These are phyloP conservation scores for Populus trichocarpa DNA, from an alignment of 441 rosid genomes.

Conservation along the genomic window DNA sequence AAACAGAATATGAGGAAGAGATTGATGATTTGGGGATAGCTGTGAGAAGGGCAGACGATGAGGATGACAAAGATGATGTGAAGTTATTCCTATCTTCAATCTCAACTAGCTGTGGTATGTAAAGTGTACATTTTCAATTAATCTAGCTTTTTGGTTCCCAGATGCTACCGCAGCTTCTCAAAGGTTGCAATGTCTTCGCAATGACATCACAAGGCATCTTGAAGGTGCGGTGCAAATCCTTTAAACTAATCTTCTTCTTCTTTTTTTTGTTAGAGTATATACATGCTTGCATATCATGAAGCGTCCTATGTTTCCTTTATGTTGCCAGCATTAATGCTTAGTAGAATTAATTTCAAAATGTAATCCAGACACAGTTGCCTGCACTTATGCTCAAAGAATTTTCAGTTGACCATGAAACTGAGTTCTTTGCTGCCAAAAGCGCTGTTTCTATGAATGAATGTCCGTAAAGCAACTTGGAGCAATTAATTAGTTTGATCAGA, in stretches of 20 bases:
- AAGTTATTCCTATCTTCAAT: neutral
- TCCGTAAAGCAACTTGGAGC: constrained; percentile 7
- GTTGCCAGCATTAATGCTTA: neutral
- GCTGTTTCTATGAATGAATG: neutral
- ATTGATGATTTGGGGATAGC: neutral
- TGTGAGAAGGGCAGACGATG: neutral
- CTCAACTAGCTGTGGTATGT: neutral
- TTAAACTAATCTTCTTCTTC: neutral
- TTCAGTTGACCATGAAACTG: neutral
- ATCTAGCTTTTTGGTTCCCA: neutral
- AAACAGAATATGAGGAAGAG: neutral
- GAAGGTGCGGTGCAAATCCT: neutral
- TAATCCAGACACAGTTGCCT: constrained; percentile 10
- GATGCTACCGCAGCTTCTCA: constrained; percentile 1
- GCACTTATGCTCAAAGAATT: neutral
- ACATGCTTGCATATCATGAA: neutral
- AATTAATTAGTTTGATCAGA: neutral
- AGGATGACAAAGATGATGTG: neutral
- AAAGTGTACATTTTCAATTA: neutral
- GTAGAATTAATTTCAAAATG: neutral
- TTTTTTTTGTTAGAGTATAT: neutral
- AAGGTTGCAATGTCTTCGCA: constrained; percentile 1
- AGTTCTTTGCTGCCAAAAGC: neutral
- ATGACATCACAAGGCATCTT: neutral
- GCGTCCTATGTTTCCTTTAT: neutral